A percentile compares a stretch with the other conserved stretches of the same genome.
Conservation (phyloP, 768 basidiomycete species). For the Auricularia sp. region DNA sequence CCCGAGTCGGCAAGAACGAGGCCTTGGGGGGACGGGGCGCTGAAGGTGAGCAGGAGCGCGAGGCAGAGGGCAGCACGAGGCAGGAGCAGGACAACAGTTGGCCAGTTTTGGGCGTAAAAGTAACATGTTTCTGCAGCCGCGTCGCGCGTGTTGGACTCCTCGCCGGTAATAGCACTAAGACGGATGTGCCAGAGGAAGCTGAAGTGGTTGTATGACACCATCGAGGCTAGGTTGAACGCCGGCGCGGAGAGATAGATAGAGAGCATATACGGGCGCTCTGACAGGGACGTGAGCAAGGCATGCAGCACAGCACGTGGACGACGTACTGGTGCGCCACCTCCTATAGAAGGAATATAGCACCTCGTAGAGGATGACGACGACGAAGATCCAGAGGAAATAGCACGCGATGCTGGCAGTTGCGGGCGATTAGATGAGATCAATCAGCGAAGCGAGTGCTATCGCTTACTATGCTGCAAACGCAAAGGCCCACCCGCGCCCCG, state of each 20-base stretch:
- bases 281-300: not conserved
- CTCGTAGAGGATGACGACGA: conserved; percentile 60
- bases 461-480: conserved; percentile 60
- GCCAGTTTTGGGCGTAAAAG: conserved; percentile 75
- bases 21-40: conserved; percentile 36
- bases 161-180: conserved; percentile 47
- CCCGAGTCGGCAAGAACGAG: conserved; percentile 39
- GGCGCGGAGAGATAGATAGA: conserved; percentile 77
- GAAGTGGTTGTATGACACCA: conserved; percentile 76
- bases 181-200: conserved; percentile 78
- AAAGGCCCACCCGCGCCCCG: conserved; percentile 71
- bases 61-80: conserved; percentile 72
- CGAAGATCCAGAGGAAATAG: conserved; percentile 64
- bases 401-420: conserved; percentile 38
- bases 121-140: conserved; percentile 76
- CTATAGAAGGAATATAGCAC: conserved; percentile 15
- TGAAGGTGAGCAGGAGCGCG: conserved; percentile 60
- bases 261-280: conserved; percentile 75
- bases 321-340: conserved; percentile 25
- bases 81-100: conserved; percentile 70
- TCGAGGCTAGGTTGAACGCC: conserved; percentile 61
- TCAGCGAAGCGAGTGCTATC: not conserved
- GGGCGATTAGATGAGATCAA: not conserved
- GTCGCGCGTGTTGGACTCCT: conserved; percentile 36
- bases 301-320: conserved; percentile 4